phyloP scores from a whole-genome alignment of 768 basidiomycete species.

The Porpolomopsis calyptriformis region DNA sequence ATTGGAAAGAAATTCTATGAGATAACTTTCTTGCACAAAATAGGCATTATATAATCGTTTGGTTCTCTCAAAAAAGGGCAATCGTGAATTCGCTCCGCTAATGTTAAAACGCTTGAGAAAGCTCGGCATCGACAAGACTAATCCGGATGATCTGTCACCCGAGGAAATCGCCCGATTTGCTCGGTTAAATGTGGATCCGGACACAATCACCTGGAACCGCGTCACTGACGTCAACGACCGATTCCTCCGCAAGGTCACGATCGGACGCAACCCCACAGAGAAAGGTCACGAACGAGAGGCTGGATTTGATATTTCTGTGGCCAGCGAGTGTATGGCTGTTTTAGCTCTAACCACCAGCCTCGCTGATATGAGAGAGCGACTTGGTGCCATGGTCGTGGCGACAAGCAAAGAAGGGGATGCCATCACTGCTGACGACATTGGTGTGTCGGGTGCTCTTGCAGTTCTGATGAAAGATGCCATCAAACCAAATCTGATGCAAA shows the following conservation, averaged over 20 bases:
- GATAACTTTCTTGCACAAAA: not conserved
- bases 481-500: conserved; percentile 99
- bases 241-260: conserved; percentile 86
- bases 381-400: conserved; percentile 96
- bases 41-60: conserved; percentile 83
- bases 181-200: conserved; percentile 81
- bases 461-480: conserved; percentile 98
- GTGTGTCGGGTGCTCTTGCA: conserved; percentile 88
- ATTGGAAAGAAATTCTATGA: not conserved
- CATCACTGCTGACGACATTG: conserved; percentile 93
- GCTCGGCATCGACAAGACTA: conserved; percentile 88
- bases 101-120: conserved; percentile 95
- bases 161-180: conserved; percentile 88
- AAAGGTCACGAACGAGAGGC: conserved; percentile 80
- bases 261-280: conserved; percentile 87
- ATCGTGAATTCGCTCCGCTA: conserved; percentile 87
- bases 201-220: conserved; percentile 96
- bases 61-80: conserved; percentile 87
- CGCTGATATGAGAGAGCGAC: conserved; percentile 81
- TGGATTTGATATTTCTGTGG: conserved; percentile 95
- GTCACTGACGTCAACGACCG: conserved; percentile 96
- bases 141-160: conserved; percentile 84
- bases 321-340: conserved; percentile 97
- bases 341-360: conserved; percentile 82
- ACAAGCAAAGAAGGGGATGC: conserved; percentile 85